Evolutionary conservation across 1,284 basidiomycete genomes (phyloP).

Genomic region (Omphalotus olearius): DNA sequence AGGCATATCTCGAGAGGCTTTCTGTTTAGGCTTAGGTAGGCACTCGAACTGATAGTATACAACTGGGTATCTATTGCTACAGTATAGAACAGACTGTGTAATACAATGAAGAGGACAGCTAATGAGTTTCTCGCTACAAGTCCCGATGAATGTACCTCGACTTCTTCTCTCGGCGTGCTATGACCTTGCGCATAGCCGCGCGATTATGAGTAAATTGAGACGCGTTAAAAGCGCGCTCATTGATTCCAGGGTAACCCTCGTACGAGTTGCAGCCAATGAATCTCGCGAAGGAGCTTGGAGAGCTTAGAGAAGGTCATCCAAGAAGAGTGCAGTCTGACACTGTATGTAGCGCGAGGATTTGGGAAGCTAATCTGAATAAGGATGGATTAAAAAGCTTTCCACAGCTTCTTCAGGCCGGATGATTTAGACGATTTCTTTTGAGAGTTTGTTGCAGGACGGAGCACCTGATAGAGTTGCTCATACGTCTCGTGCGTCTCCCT

Average conservation of each 20-base stretch:
- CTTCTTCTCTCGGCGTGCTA: too few relatives aligned
- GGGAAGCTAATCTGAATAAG: not conserved
- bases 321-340: not conserved
- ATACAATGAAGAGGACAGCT: too few relatives aligned
- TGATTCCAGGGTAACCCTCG: too few relatives aligned
- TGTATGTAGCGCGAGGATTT: not conserved
- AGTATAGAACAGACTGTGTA: not conserved
- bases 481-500: constrained; percentile 21
- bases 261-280: too few relatives aligned
- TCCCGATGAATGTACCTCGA: too few relatives aligned
- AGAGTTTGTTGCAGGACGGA: constrained; percentile 20
- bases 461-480: constrained; percentile 26
- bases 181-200: too few relatives aligned
- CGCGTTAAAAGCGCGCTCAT: too few relatives aligned
- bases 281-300: too few relatives aligned
- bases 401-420: constrained; percentile 1
- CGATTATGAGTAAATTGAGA: too few relatives aligned
- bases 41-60: not conserved
- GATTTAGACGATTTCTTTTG: not conserved
- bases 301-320: not conserved
- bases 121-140: too few relatives aligned
- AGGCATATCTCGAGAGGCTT: constrained; percentile 70
- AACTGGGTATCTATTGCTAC: not conserved
- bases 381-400: constrained; percentile 2
- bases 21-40: not conserved